phyloP scores from a whole-genome alignment of 2,329 filamentous ascomycete species.

The Cylindrodendrum hubeiense region DNA sequence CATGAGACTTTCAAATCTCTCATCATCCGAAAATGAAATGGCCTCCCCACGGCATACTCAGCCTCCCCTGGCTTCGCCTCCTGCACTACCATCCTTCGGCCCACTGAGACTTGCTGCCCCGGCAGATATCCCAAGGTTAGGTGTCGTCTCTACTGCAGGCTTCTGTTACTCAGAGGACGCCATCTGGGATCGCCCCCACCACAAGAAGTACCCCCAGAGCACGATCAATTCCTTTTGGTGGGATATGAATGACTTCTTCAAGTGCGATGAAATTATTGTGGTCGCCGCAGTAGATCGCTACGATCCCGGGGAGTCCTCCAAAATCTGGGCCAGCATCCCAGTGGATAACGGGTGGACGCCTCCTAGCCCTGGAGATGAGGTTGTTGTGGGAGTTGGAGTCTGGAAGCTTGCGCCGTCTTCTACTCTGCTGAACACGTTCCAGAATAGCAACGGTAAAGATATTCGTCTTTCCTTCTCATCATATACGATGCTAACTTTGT shows the following conservation, averaged over 20 bases:
- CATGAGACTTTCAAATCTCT: too few species aligned
- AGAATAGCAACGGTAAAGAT: background rate
- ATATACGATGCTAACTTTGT: background rate
- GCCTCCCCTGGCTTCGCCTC: too few species aligned
- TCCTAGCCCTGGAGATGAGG: background rate
- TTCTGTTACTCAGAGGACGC: constrained; percentile 10
- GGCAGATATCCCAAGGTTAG: constrained; percentile 5
- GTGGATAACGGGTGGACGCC: background rate
- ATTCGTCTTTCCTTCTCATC: background rate
- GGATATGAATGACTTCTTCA: background rate
- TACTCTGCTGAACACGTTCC: background rate
- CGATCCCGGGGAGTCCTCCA: constrained; percentile 1
- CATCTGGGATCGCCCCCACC: constrained; percentile 14
- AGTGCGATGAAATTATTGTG: background rate
- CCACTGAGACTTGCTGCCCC: background rate
- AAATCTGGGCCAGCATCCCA: constrained; percentile 11
- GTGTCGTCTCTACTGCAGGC: constrained; percentile 7
- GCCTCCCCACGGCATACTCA: too few species aligned
- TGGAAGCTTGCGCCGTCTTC: constrained; percentile 1
- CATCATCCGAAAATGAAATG: too few species aligned
- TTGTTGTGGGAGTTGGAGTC: constrained; percentile 2
- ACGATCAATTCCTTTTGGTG: constrained; percentile 9
- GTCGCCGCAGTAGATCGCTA: constrained; percentile 8
- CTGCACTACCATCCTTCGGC: background rate
- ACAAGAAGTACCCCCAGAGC: constrained; percentile 7